Conservation (phyloP, 2,329 filamentous ascomycete species). For the Reticulascus tulasneorum region DNA sequence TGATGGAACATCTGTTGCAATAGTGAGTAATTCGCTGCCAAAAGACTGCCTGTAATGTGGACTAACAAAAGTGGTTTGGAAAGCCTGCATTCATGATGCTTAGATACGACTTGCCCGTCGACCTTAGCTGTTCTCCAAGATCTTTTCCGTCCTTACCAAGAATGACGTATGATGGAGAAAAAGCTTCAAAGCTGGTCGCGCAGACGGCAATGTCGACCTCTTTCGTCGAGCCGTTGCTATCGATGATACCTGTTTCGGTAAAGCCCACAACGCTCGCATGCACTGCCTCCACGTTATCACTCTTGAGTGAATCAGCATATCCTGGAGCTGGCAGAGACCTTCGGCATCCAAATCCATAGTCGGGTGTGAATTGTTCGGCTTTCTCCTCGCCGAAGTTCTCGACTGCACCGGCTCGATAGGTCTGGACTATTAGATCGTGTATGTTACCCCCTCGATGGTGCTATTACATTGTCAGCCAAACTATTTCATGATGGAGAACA, state of each 20-base stretch:
- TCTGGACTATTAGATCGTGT: slow-evolving; percentile 39
- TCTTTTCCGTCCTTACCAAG: slow-evolving; percentile 16
- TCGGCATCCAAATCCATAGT: slow-evolving; percentile 15
- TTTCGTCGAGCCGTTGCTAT: slow-evolving; percentile 19
- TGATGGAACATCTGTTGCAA: no score
- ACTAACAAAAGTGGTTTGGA: slow-evolving; percentile 20
- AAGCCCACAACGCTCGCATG: slow-evolving; percentile 18
- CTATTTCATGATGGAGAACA: no score
- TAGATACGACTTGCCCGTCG: slow-evolving; percentile 20
- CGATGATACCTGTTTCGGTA: slow-evolving; percentile 23
- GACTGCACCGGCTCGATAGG: no score
- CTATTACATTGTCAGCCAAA: no score
- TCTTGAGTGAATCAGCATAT: slow-evolving; percentile 22
- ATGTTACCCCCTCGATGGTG: no score
- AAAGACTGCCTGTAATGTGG: no score
- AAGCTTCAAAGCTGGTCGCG: slow-evolving; percentile 30
- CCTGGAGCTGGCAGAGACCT: slow-evolving; percentile 22
- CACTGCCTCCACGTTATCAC: slow-evolving; percentile 20
- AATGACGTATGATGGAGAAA: slow-evolving; percentile 16
- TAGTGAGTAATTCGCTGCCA: no score
- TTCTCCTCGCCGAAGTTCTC: slow-evolving; percentile 17
- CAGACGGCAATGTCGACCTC: slow-evolving; percentile 28
- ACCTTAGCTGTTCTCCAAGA: no score
- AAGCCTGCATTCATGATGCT: slow-evolving; percentile 19
- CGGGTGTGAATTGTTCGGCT: no score